phyloP scores from a whole-genome alignment of 805 yeast species.

The Yarrowia sp. region DNA sequence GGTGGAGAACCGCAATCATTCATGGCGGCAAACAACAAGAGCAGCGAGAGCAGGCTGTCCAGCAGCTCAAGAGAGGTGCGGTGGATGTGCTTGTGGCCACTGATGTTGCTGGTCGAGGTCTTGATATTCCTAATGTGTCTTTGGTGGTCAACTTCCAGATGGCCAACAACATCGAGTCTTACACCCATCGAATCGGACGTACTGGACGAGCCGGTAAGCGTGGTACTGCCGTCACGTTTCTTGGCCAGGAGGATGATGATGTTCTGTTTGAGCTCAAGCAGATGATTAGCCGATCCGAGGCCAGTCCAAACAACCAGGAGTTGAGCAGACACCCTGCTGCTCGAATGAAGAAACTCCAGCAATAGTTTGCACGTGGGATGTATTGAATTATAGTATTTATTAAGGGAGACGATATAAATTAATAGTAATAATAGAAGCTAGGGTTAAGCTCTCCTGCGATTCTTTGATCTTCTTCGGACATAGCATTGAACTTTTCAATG shows the following conservation, averaged over 20 bases:
- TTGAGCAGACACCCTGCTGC: conserved; percentile 32
- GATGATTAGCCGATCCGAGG: conserved; percentile 45
- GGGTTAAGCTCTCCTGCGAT: conserved; percentile 39
- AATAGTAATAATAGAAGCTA: background rate
- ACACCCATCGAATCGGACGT: conserved; percentile 90
- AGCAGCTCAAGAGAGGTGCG: conserved; percentile 52
- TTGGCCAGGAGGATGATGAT: conserved; percentile 54
- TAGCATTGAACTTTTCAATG: conserved; percentile 7
- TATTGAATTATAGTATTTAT: background rate
- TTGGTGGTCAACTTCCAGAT: conserved; percentile 84
- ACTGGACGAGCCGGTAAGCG: conserved; percentile 90
- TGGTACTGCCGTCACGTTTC: conserved; percentile 74
- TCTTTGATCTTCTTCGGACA: conserved; percentile 27
- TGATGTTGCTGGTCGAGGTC: conserved; percentile 94
- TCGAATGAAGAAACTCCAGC: conserved; percentile 11
- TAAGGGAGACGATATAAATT: background rate
- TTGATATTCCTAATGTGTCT: conserved; percentile 84
- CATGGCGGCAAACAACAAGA: conserved; percentile 89
- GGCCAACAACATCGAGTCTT: conserved; percentile 73
- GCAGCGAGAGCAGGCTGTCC: conserved; percentile 75
- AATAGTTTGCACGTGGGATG: background rate
- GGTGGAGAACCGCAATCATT: conserved; percentile 55
- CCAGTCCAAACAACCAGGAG: conserved; percentile 44
- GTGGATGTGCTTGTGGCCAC: conserved; percentile 78
- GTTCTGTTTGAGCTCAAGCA: conserved; percentile 51